These are phyloP conservation scores for Hibiscus tridactylites DNA, from an alignment of 345 rosid species.

Conservation along the genomic window DNA sequence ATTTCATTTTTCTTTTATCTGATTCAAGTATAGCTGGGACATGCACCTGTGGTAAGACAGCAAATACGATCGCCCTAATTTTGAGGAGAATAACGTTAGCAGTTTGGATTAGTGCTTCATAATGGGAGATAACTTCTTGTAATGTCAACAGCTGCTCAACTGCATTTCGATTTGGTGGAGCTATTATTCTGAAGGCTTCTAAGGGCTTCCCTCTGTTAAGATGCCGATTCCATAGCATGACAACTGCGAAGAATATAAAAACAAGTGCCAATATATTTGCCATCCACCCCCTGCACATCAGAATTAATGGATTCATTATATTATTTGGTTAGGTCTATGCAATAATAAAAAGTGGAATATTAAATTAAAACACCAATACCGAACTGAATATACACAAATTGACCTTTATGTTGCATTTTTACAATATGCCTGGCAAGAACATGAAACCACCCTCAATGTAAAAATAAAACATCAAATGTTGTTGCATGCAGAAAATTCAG, in stretches of 20 bases:
- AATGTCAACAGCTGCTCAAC: conserved; percentile 78
- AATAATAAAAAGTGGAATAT: not conserved
- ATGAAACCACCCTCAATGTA: not conserved
- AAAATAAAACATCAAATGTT: not conserved
- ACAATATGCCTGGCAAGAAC: not conserved
- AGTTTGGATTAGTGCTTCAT: conserved; percentile 66
- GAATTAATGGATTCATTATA: conserved; percentile 12
- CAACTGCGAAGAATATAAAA: conserved; percentile 38
- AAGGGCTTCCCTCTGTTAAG: conserved; percentile 43
- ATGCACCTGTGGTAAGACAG: conserved; percentile 69
- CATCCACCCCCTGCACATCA: conserved; percentile 63
- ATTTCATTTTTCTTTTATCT: not conserved
- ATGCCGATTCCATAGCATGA: conserved; percentile 58
- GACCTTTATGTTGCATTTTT: not conserved
- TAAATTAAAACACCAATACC: conserved; percentile 1
- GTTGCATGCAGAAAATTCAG: not conserved
- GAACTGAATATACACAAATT: not conserved
- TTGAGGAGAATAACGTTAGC: conserved; percentile 76
- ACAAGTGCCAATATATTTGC: conserved; percentile 45
- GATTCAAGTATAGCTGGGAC: conserved; percentile 4
- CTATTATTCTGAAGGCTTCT: conserved; percentile 49
- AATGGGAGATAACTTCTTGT: conserved; percentile 65
- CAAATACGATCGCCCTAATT: conserved; percentile 77
- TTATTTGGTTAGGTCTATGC: not conserved
- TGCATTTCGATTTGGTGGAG: conserved; percentile 69